Percentiles rank a stretch among this genome's conserved stretches.
Conservation (phyloP, 129 eudicot genomes). For the Arctium minus region DNA sequence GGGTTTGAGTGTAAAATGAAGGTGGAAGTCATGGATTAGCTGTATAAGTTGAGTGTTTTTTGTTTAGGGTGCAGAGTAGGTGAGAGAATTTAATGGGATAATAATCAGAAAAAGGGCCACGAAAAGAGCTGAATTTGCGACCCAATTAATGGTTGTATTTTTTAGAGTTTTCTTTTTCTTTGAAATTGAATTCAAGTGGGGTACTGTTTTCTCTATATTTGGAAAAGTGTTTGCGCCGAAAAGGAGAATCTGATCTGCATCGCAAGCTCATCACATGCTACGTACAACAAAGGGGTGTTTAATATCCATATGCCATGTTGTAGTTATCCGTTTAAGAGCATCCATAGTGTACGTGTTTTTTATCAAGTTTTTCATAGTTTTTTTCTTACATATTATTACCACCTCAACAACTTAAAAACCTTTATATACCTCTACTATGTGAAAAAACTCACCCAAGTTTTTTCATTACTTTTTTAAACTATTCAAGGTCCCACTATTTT, state of each 20-base stretch:
- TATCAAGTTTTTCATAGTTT: too few relatives aligned
- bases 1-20: not conserved
- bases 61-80: conserved; percentile 25
- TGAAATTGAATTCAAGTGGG: conserved; percentile 14
- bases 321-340: not conserved
- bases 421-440: too few relatives aligned
- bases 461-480: too few relatives aligned
- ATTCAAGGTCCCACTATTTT: too few relatives aligned
- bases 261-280: conserved; percentile 1
- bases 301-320: not conserved
- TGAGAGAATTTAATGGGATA: conserved; percentile 24
- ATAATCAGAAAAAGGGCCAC: not conserved
- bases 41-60: not conserved
- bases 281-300: not conserved
- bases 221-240: conserved; percentile 17
- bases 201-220: not conserved
- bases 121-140: conserved; percentile 30
- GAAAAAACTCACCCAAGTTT: too few relatives aligned
- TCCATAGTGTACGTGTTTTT: too few relatives aligned
- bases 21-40: not conserved
- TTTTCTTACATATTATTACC: too few relatives aligned
- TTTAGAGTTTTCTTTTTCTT: not conserved
- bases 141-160: conserved; percentile 26
- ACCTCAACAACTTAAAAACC: too few relatives aligned
- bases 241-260: conserved; percentile 17